Base-by-base conservation (phyloP, 768 basidiomycete species). In the Erythrobasidium yunnanense region DNA sequence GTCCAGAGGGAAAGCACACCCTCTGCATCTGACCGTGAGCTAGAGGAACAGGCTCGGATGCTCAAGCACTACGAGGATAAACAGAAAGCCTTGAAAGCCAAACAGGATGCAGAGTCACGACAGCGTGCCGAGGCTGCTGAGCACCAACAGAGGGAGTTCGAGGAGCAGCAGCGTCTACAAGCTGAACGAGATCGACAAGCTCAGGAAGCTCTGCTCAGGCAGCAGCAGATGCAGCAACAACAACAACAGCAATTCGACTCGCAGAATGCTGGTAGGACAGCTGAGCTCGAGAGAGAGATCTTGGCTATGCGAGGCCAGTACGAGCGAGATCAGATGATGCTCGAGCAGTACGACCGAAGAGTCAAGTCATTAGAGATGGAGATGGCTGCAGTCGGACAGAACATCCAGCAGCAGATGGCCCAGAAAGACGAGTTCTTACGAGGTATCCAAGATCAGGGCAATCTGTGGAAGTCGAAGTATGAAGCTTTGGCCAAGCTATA, bases 401-500 rank as follows among this genome's bases (percentile, higher is more conserved):
- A 91, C 73, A 82, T 93, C 68, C 83, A 82, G 68, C 85, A 87
- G 2, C 95, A 97, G 76, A 81, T 95, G 78, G 74, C 79, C 55
- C 86, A 90, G 17, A 99, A 97, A 76, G 95, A 99, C 75, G 91
- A 95, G 15, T 79, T 97, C 73, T 93, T 97, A 76, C 85, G 85
- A 74, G 90, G 92, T 74, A 82, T 99, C 2, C 93, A 97, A 74
- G 89, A 95, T 73, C 95, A 99, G 78, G 92, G 96, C 69, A 87
- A 83, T 2, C 79, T 93, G 15, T 99, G 95, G 95, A 86, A 90
- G 63, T 92, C 89, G 79, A 99, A 99, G 77, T 99, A 99, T 76
- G 95, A 99, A 75, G 90, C 93, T 0, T 81, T 99, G 66, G 95
- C 95, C 47, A 99, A 97, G 77, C 83, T 99, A 7, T 99, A 99